phyloP scores from a whole-genome alignment of 129 eudicot genomes.

The Artemisia annua region DNA sequence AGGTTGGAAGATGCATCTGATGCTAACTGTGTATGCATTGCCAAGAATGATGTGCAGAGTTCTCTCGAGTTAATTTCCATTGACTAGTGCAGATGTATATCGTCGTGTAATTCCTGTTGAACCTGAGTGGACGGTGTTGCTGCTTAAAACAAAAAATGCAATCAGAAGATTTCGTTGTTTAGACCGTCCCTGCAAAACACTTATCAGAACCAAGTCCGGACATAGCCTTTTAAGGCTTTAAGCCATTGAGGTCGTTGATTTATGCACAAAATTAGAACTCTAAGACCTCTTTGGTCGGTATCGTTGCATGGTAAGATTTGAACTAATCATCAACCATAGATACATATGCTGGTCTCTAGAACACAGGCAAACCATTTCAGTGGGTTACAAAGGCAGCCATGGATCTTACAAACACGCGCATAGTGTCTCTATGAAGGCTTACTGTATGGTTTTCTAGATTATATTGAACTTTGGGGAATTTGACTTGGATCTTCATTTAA shows the following conservation, averaged over 20 bases:
- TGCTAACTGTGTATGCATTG: slow-evolving; percentile 1
- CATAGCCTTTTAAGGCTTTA: background rate
- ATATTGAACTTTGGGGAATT: slow-evolving; percentile 4
- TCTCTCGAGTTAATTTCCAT: background rate
- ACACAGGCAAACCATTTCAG: slow-evolving; percentile 2
- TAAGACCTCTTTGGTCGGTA: background rate
- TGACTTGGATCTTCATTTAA: background rate
- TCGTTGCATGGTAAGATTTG: slow-evolving; percentile 1
- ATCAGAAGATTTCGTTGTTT: background rate
- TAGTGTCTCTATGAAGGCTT: background rate
- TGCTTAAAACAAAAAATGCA: background rate
- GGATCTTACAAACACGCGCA: background rate
- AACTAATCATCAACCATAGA: slow-evolving; percentile 7
- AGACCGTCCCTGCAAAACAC: background rate
- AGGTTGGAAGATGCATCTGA: slow-evolving; percentile 17
- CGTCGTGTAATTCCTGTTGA: background rate
- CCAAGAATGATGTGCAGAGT: background rate
- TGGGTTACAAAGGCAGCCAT: background rate
- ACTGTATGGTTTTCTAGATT: background rate
- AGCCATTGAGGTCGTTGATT: background rate
- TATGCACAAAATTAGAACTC: background rate
- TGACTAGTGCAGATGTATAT: slow-evolving; percentile 6
- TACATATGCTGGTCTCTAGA: background rate
- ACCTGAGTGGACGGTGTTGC: background rate
- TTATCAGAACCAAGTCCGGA: background rate